These are phyloP conservation scores for Penicillium samsonianum DNA, from an alignment of 495 filamentous ascomycete species.

Conservation along the genomic window DNA sequence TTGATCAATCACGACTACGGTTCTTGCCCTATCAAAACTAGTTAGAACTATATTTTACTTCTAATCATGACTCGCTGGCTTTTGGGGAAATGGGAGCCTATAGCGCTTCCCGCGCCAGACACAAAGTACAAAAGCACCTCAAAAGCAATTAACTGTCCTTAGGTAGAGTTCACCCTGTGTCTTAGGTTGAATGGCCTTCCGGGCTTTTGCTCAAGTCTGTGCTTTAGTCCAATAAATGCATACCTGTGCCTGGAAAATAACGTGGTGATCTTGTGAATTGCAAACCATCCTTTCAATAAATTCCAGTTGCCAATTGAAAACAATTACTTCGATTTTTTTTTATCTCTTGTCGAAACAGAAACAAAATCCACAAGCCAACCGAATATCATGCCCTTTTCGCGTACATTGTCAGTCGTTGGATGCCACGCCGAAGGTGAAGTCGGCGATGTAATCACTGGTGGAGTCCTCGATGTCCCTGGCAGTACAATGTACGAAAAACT, in stretches of 20 bases:
- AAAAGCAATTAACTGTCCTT: slow-evolving; percentile 6
- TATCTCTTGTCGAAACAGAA: neutral
- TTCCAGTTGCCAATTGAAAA: neutral
- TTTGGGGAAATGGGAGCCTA: neutral
- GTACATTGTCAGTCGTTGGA: slow-evolving; percentile 33
- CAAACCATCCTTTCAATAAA: neutral
- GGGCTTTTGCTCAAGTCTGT: neutral
- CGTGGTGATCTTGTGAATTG: neutral
- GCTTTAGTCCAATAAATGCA: neutral
- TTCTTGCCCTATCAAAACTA: neutral
- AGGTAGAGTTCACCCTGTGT: neutral
- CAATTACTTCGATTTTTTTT: neutral
- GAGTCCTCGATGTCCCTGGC: slow-evolving; percentile 36
- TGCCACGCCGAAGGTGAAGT: slow-evolving; percentile 37
- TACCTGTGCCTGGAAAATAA: neutral
- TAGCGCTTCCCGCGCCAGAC: slow-evolving; percentile 4
- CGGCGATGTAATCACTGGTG: slow-evolving; percentile 39
- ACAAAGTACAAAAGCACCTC: neutral
- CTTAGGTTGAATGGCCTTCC: neutral
- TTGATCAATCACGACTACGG: neutral
- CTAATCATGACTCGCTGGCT: neutral
- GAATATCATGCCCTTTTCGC: slow-evolving; percentile 26
- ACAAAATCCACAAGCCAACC: neutral
- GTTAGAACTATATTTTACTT: neutral
- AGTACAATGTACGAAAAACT: slow-evolving; percentile 39